Evolutionary conservation across 1,284 basidiomycete species (phyloP).

Genomic region (Tylopilus orsonianus): DNA sequence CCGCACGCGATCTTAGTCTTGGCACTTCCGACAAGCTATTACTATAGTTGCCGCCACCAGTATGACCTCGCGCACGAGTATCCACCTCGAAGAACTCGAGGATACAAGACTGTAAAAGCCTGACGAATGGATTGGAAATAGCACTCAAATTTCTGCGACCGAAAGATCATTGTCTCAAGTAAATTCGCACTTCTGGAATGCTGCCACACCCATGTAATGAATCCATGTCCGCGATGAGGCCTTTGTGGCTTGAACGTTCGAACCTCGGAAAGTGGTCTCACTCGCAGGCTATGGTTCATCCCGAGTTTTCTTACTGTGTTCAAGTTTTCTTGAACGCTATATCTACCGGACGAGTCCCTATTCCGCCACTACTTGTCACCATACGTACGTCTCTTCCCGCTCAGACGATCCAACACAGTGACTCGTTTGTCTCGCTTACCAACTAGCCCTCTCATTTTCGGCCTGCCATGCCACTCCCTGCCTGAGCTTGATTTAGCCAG

Average conservation of each 20-base stretch:
- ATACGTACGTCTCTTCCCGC: too few relatives aligned
- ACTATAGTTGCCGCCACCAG: constrained; percentile 70
- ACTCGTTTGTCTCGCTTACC: constrained; percentile 61
- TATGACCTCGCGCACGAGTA: constrained; percentile 87
- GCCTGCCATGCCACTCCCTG: constrained; percentile 63
- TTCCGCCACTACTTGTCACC: too few relatives aligned
- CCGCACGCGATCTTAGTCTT: background rate
- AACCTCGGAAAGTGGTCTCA: constrained; percentile 88
- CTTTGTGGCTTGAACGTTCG: too few relatives aligned
- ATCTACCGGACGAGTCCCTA: constrained; percentile 50
- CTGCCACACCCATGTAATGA: too few relatives aligned
- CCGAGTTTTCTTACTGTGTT: constrained; percentile 78
- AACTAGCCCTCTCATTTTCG: constrained; percentile 48
- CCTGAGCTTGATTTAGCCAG: too few relatives aligned
- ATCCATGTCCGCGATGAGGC: too few relatives aligned
- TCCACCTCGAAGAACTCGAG: constrained; percentile 79
- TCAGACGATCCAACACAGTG: constrained; percentile 65
- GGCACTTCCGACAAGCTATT: background rate
- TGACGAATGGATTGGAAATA: constrained; percentile 84
- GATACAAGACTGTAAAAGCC: constrained; percentile 72
- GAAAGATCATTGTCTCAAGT: constrained; percentile 72
- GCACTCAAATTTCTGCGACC: constrained; percentile 85
- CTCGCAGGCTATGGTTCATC: constrained; percentile 91
- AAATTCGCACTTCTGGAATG: constrained; percentile 15
- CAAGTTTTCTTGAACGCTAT: constrained; percentile 75